Base-by-base conservation (phyloP, 352 stramenopile species). In the Phytophthora ohioensis region DNA sequence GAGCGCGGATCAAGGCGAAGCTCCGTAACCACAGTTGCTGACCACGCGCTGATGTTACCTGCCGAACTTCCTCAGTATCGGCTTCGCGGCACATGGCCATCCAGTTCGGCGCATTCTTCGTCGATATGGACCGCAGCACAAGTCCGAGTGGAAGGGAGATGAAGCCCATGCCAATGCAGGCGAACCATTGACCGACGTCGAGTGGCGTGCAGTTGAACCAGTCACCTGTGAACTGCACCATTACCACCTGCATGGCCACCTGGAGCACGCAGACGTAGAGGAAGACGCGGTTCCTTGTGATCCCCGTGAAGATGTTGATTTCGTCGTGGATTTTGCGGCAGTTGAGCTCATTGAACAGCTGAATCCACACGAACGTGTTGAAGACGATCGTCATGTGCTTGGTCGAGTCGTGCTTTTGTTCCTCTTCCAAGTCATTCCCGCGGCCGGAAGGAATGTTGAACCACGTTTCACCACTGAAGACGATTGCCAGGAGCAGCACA, bases 311-410 rank as follows among this genome's bases (percentile, higher is more conserved):
- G 34, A 98, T 92, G 80, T 99, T 99, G 78, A 91, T 94, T 57
- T 97, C 83, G 76, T 98, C 90, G 75, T 97, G 91, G 73, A 99
- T 97, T 65, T 84, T 84, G 56, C 78, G 78, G 31, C 69, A 67
- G 67, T 90, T 90, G 10, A 90, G 63, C 56, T 90, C 80, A 56
- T 90, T 90, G 69, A 88, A 99, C 11, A 98, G 81, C 82, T 98
- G 92, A 51, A 93, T 91, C 78, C 98, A 98, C 8, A 99, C 96
- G 78, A 99, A 99, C 27, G 92, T 91, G 75, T 99, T 99, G 87
- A 99, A 99, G 61, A 99, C 73, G 45, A 98, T 90, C 38, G 95
- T 98, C 77, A 97, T 98, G 85, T 99, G 97, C 67, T 88, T 67
- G 2, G 77, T 91, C 38, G 93, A 89, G 21, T 76, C 81, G 46